Conservation (phyloP, 2,329 filamentous ascomycete species). For the Botrytis medusae region DNA sequence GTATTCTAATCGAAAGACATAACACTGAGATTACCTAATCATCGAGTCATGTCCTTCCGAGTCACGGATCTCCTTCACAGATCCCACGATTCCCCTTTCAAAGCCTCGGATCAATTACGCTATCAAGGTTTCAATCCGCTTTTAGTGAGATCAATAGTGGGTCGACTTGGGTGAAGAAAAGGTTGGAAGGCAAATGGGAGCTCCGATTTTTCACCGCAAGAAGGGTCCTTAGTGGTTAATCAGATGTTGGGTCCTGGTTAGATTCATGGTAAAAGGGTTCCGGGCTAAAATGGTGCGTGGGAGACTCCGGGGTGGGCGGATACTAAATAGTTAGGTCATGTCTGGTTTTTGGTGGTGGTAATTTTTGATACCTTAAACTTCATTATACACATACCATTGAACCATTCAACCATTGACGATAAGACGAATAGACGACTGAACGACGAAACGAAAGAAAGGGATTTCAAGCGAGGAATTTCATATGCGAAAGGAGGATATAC, state of each 20-base stretch:
- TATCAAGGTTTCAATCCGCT: conserved; percentile 3
- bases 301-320: conserved; percentile 6
- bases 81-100: background rate
- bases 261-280: background rate
- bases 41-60: background rate
- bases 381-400: background rate
- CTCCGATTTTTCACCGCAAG: conserved; percentile 2
- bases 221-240: background rate
- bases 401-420: background rate
- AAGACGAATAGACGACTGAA: background rate
- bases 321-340: background rate
- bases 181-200: background rate
- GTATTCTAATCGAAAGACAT: background rate
- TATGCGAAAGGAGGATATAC: background rate
- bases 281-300: background rate
- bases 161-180: background rate
- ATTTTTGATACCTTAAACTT: background rate
- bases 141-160: background rate
- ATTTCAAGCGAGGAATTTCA: background rate
- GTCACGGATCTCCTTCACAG: background rate
- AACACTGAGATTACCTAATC: background rate
- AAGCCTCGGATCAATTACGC: conserved; percentile 6
- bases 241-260: background rate
- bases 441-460: background rate
- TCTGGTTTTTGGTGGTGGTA: background rate